Conservation (phyloP, 202 grass and related monocot genomes). For the Eragrostis tef region DNA sequence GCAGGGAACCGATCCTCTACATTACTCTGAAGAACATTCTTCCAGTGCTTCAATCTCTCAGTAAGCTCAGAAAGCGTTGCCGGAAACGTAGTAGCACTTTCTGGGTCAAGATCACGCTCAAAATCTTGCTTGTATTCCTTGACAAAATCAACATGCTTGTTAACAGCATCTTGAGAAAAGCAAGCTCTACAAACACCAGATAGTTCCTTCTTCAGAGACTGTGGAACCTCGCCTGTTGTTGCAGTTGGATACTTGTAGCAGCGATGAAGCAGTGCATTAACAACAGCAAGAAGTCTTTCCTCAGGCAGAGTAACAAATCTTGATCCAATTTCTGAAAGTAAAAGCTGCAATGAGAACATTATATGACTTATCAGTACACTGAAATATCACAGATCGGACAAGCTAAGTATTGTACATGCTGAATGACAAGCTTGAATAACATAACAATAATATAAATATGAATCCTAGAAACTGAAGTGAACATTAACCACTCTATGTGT, state of each 20-base stretch:
- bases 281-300: constrained; percentile 93
- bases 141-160: constrained; percentile 99
- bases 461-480: not conserved
- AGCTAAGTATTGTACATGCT: not conserved
- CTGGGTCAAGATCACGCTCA: constrained; percentile 95
- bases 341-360: constrained; percentile 58
- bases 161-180: constrained; percentile 98
- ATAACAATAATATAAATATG: constrained; percentile 5
- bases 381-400: not conserved
- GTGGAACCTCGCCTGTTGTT: constrained; percentile 95
- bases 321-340: constrained; percentile 99
- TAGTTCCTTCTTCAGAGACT: constrained; percentile 92
- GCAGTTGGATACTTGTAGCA: constrained; percentile 99
- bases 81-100: constrained; percentile 91
- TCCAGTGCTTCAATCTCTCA: constrained; percentile 97
- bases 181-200: constrained; percentile 98
- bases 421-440: constrained; percentile 14
- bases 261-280: constrained; percentile 96
- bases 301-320: constrained; percentile 99
- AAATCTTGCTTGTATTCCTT: constrained; percentile 99
- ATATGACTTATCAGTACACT: constrained; percentile 1
- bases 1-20: constrained; percentile 98
- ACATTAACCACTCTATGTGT: not conserved
- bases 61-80: constrained; percentile 89
- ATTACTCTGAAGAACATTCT: constrained; percentile 98